Base-by-base conservation (phyloP, 192 early-diverging fungal species). In the Gryganskiella cystojenkinii region DNA sequence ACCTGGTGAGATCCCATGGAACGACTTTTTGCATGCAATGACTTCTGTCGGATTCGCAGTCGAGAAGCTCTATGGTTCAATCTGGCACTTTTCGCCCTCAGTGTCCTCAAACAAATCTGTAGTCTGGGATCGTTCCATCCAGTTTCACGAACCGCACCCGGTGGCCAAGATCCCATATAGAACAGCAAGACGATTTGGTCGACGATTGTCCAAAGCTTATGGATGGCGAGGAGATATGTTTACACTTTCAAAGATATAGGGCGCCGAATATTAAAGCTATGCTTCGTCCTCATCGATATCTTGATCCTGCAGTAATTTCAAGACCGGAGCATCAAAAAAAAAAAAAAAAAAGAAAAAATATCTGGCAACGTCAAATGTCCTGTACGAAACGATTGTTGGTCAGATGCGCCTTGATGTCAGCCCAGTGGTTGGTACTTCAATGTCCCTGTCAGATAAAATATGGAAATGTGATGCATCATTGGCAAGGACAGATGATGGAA, bases 1-100 rank as follows among this genome's bases (percentile, higher is more conserved):
- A 49, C 70, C 70, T 44, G 70, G 62, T 17, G 70, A 72, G 50
- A 72, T 72, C 43, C 70, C 62, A 19, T 72, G 70, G 70, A 72
- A 64, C 56, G 70, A 72, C 30, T 64, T 72, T 50, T 53, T 72
- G 62, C 37, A 72, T 72, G 70, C 70, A n/a, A 72, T 72, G 70
- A 37, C 9, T 22, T 45, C 54, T 20, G 64, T 62, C 22, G 70
- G 70, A 44, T 72, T 72, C 37, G 56, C 24, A 22, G 58, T 59
- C 7, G 56, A 58, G 56, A 72, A 72, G 33, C 53, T 72, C 27
- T 72, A 72, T 45, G 70, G 70, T 3, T 72, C 70, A 3, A 56
- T 72, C 34, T 72, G 70, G 70, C 70, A 72, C 31, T 72, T 72
- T 43, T 64, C 35, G 40, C 70, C 70, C n/a, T n/a, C n/a, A n/a